A percentile compares a stretch with the other conserved stretches of the same genome.
These are phyloP conservation scores for Dendrocalamus latiflorus DNA, from an alignment of 202 grass and related monocot genomes.

Conservation along the genomic window DNA sequence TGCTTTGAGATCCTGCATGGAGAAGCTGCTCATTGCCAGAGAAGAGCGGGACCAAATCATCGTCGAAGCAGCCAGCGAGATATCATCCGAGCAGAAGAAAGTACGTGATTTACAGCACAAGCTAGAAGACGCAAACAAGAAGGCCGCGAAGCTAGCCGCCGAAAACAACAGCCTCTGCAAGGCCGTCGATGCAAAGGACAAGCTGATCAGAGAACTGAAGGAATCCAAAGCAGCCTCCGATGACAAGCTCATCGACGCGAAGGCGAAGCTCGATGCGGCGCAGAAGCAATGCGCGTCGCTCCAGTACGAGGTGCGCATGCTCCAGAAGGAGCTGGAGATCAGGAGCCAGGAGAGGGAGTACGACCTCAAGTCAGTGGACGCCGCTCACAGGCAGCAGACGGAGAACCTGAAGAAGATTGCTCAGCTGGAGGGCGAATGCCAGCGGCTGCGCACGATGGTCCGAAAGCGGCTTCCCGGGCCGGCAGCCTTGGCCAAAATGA, in stretches of 20 bases:
- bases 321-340: slow-evolving; percentile 84
- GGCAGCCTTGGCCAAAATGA: slow-evolving; percentile 81
- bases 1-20: slow-evolving; percentile 48
- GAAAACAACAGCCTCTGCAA: slow-evolving; percentile 56
- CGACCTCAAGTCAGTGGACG: slow-evolving; percentile 67
- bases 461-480: slow-evolving; percentile 75
- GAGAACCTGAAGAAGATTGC: slow-evolving; percentile 63
- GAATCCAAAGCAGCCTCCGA: slow-evolving; percentile 28
- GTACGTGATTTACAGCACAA: slow-evolving; percentile 37
- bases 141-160: slow-evolving; percentile 31
- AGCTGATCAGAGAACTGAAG: slow-evolving; percentile 40
- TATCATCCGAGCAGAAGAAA: slow-evolving; percentile 43
- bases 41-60: slow-evolving; percentile 76
- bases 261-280: slow-evolving; percentile 42
- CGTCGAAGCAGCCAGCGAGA: slow-evolving; percentile 38
- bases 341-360: slow-evolving; percentile 73
- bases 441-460: slow-evolving; percentile 72
- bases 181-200: slow-evolving; percentile 50
- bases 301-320: slow-evolving; percentile 75
- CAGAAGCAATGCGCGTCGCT: slow-evolving; percentile 59
- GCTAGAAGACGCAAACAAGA: slow-evolving; percentile 49
- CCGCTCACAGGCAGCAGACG: slow-evolving; percentile 52
- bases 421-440: slow-evolving; percentile 73
- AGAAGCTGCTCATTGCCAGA: slow-evolving; percentile 39
- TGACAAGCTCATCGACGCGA: slow-evolving; percentile 39